Conservation (phyloP, 352 stramenopile species). For the Globisporangium viniferum region DNA sequence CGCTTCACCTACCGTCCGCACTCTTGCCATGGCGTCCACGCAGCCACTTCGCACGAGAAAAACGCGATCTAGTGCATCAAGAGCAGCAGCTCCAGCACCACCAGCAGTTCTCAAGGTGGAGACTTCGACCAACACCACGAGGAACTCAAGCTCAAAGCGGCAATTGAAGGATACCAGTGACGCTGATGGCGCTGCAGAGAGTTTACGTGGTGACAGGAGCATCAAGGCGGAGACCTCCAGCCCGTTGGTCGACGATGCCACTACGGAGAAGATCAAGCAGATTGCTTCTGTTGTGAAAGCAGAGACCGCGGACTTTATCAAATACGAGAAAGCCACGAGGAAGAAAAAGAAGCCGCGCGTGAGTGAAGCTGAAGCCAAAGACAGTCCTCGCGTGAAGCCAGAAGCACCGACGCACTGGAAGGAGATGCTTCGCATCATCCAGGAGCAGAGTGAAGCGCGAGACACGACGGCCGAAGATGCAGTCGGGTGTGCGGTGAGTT, state of each 20-base stretch:
- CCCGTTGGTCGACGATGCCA: not conserved
- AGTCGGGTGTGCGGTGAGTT: not conserved
- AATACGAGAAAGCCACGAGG: conserved; percentile 2
- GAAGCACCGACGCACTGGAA: conserved; percentile 44
- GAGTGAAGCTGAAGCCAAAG: not conserved
- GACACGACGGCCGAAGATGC: conserved; percentile 57
- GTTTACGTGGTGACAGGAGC: not conserved
- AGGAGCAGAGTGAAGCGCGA: conserved; percentile 54
- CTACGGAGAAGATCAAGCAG: not conserved
- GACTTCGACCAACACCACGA: not conserved
- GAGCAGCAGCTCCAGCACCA: not conserved
- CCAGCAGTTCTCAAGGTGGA: not conserved
- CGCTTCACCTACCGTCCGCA: not conserved
- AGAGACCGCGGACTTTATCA: not conserved
- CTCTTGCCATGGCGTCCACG: not conserved
- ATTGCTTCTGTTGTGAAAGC: not conserved
- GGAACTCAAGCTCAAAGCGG: not conserved
- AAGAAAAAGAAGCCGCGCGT: conserved; percentile 28
- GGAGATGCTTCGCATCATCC: conserved; percentile 48
- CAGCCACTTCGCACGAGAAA: not conserved
- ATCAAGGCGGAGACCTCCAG: not conserved
- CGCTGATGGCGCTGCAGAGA: not conserved
- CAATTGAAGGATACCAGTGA: not conserved
- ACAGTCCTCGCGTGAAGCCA: not conserved
- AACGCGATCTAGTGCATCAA: not conserved